Conservation (phyloP, 2,329 filamentous ascomycete genomes). For the Byssochlamys sp. region DNA sequence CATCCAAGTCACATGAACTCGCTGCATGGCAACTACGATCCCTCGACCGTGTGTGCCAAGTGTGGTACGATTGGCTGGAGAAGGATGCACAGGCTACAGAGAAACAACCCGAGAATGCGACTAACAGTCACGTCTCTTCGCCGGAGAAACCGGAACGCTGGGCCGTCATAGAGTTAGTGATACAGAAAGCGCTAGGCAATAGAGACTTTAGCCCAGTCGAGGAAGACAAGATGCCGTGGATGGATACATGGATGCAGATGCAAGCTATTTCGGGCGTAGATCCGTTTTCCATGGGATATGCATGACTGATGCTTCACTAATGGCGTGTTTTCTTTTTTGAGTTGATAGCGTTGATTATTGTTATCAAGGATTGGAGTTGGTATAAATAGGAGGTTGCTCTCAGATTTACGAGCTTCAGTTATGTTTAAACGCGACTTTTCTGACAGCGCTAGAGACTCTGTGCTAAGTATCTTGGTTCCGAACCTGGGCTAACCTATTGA, state of each 20-base stretch:
- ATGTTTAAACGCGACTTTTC: no score
- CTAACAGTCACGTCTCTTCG: background rate
- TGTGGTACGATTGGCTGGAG: constrained; percentile 6
- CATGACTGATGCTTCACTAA: background rate
- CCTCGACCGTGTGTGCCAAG: constrained; percentile 4
- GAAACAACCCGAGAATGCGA: background rate
- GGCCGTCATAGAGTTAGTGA: background rate
- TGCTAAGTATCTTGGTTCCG: background rate
- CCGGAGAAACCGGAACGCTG: background rate
- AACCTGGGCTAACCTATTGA: no score
- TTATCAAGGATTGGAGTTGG: background rate
- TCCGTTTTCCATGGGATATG: constrained; percentile 1
- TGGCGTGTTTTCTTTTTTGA: background rate
- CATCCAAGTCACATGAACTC: constrained; percentile 5
- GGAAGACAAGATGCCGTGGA: constrained; percentile 5
- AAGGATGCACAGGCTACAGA: background rate
- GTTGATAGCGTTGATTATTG: background rate
- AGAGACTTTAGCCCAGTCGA: background rate
- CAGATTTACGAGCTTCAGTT: background rate
- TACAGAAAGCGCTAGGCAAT: constrained; percentile 1
- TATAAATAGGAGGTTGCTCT: background rate
- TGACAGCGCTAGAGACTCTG: background rate
- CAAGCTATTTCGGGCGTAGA: constrained; percentile 1
- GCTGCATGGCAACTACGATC: constrained; percentile 6
- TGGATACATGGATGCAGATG: constrained; percentile 3